A percentile compares a stretch with the other conserved stretches of the same genome.
phyloP scores from a whole-genome alignment of 2,329 filamentous ascomycete genomes.

The Ceratocystis cubensis region DNA sequence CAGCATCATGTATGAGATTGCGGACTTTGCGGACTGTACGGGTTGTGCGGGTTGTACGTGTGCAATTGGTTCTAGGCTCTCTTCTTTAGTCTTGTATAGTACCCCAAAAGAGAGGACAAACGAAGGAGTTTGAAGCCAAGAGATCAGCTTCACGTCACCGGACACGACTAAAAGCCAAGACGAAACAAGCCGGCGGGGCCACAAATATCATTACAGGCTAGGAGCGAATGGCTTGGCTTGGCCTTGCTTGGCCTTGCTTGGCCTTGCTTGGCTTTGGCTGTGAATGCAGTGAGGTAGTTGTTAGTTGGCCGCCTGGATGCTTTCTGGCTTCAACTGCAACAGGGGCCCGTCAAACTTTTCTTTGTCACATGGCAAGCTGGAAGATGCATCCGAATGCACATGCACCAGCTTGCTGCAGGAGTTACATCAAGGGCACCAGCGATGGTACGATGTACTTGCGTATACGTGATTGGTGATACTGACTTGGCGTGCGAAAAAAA shows the following conservation, averaged over 20 bases:
- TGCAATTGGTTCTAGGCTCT: too few species aligned
- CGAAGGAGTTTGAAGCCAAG: neutral
- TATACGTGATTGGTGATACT: too few species aligned
- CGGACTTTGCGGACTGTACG: too few species aligned
- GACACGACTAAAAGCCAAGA: neutral
- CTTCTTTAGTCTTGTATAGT: too few species aligned
- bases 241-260: neutral
- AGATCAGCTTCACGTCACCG: neutral
- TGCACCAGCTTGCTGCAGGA: neutral
- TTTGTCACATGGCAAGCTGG: conserved; percentile 11
- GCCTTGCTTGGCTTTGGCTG: neutral
- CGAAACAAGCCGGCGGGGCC: neutral
- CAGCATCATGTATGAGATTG: too few species aligned
- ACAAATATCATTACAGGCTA: neutral
- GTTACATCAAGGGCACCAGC: neutral
- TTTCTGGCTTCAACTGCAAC: neutral
- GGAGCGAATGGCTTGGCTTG: neutral
- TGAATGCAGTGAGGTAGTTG: too few species aligned
- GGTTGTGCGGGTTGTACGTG: too few species aligned
- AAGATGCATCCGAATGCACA: neutral
- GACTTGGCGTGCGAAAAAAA: too few species aligned
- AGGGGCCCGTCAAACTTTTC: conserved; percentile 3
- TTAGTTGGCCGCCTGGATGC: too few species aligned
- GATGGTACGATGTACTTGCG: too few species aligned
- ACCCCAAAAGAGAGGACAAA: neutral